These are phyloP conservation scores for Blastomyces parvus DNA, from an alignment of 2,329 filamentous ascomycete genomes.

Conservation along the genomic window DNA sequence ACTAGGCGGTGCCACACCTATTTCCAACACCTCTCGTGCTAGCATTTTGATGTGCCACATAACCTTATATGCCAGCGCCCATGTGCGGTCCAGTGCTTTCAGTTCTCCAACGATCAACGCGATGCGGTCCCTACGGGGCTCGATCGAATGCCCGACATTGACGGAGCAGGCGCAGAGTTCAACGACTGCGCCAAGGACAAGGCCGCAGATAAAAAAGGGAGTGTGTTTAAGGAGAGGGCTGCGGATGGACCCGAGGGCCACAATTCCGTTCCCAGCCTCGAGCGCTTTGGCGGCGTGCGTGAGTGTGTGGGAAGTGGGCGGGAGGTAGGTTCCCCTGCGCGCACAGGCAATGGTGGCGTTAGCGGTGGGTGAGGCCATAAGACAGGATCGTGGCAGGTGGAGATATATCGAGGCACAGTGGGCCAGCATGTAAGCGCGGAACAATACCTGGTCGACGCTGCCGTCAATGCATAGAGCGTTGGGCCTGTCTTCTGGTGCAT, in stretches of 20 bases:
- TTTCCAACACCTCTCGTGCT: conserved; percentile 59
- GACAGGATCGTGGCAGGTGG: conserved; percentile 68
- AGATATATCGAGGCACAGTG: conserved; percentile 57
- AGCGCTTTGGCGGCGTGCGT: conserved; percentile 70
- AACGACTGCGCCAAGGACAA: conserved; percentile 69
- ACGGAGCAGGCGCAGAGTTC: conserved; percentile 69
- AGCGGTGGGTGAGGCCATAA: conserved; percentile 46
- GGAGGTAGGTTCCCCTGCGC: conserved; percentile 30
- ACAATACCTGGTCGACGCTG: conserved; percentile 77
- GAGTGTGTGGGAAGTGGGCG: conserved; percentile 34
- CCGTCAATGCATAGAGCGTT: conserved; percentile 61
- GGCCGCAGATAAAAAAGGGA: conserved; percentile 73
- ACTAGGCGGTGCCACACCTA: conserved; percentile 27
- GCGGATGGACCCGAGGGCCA: conserved; percentile 56
- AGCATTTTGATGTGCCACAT: conserved; percentile 66
- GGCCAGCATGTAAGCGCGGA: conserved; percentile 77
- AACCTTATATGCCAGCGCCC: conserved; percentile 62
- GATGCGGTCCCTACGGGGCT: conserved; percentile 57
- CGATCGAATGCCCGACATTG: conserved; percentile 47
- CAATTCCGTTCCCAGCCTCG: conserved; percentile 67
- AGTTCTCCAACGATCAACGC: conserved; percentile 69
- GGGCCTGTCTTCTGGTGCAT: conserved; percentile 63
- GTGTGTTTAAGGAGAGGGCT: conserved; percentile 60
- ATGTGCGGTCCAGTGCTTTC: conserved; percentile 57
- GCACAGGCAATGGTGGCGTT: conserved; percentile 42